Conservation (phyloP, 73 alveolate species). For the Paramecium sonneborni region DNA sequence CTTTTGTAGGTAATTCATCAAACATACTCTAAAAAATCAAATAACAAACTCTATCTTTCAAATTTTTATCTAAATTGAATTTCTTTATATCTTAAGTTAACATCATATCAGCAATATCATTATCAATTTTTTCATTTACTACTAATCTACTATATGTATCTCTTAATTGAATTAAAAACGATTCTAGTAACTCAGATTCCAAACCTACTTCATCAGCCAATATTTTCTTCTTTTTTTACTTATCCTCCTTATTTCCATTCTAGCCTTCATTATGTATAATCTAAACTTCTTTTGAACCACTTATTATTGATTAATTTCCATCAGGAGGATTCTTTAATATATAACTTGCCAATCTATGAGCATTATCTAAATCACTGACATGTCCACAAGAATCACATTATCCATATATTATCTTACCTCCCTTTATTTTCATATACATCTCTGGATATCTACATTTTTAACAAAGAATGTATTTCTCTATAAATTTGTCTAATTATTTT, state of each 20-base stretch:
- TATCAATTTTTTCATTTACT: background rate
- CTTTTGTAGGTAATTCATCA: background rate
- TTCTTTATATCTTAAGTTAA: slow-evolving; percentile 41
- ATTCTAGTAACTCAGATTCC: background rate
- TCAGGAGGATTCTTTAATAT: slow-evolving; percentile 73
- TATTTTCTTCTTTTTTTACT: slow-evolving; percentile 47
- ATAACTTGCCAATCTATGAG: slow-evolving; percentile 78
- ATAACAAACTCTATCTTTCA: slow-evolving; percentile 36
- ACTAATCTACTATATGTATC: slow-evolving; percentile 34
- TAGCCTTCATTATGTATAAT: background rate
- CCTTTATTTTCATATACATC: slow-evolving; percentile 70
- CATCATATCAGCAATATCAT: slow-evolving; percentile 44
- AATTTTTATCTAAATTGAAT: slow-evolving; percentile 39
- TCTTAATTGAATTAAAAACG: background rate
- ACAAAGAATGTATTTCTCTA: slow-evolving; percentile 84
- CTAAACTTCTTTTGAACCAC: slow-evolving; percentile 70
- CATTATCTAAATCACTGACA: slow-evolving; percentile 73
- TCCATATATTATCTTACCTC: slow-evolving; percentile 67
- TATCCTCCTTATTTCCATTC: slow-evolving; percentile 20
- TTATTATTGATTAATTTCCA: slow-evolving; percentile 22
- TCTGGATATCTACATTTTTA: slow-evolving; percentile 87
- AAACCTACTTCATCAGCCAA: slow-evolving; percentile 47
- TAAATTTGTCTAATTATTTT: slow-evolving; percentile 79
- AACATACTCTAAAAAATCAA: slow-evolving; percentile 56
- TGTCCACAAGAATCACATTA: slow-evolving; percentile 89